Percentiles rank a stretch among this genome's conserved stretches.
Conservation (phyloP, 176 grass and related monocot genomes). For the Saccharum officinarum region DNA sequence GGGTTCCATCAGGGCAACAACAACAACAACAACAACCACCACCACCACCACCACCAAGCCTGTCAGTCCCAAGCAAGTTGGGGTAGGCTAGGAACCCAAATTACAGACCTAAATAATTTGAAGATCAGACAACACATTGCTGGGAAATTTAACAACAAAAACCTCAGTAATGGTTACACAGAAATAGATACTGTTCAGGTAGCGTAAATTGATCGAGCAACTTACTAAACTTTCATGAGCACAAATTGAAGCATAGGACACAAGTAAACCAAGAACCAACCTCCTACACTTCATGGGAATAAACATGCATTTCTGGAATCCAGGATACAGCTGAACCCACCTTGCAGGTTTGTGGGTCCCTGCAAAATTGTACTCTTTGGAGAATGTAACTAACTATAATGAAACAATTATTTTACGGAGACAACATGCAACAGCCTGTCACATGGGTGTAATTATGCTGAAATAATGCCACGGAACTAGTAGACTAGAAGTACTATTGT, state of each 20-base stretch:
- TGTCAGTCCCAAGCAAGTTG: too few relatives aligned
- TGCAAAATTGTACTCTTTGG: background rate
- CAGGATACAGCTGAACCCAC: background rate
- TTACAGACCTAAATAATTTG: slow-evolving; percentile 14
- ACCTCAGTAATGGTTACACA: background rate
- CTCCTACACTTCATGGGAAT: background rate
- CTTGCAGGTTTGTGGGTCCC: background rate
- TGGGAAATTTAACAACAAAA: background rate
- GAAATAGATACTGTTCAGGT: background rate
- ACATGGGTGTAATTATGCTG: background rate
- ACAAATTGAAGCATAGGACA: background rate
- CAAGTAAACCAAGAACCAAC: background rate
- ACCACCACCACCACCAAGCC: too few relatives aligned
- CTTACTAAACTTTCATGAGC: background rate
- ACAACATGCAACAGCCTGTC: background rate
- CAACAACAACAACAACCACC: too few relatives aligned
- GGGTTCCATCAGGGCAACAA: too few relatives aligned
- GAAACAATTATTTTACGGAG: background rate
- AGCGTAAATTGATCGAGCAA: background rate
- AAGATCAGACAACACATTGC: slow-evolving; percentile 20
- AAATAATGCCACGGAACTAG: background rate
- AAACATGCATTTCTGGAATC: background rate
- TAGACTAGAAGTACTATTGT: background rate
- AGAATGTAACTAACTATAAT: background rate
- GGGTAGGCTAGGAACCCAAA: too few relatives aligned